Evolutionary conservation across 176 grass and related monocot genomes (phyloP), one percentile per base, ranked within the genome.

Genomic region (Paspalum vaginatum): DNA sequence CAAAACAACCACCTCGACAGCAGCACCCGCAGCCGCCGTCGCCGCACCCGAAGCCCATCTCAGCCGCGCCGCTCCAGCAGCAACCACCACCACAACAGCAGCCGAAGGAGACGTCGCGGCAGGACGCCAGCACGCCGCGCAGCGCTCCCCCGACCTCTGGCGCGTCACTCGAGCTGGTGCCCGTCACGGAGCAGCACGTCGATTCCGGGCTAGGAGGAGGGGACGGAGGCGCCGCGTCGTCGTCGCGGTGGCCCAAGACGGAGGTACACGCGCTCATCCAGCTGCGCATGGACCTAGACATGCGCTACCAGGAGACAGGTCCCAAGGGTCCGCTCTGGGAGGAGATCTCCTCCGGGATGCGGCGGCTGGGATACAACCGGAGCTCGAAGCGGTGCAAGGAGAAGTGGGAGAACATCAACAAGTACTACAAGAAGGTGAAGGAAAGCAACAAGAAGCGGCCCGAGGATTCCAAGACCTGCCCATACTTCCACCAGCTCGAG

Each of bases 321-420:
- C 88, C 95, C 14, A 98, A 94, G 66, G 95, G 95, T 10, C 90
- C 92, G 11, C 88, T 98, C 44, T 98, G 95, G 95, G 92, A 98
- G 86, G 92, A 98, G 1, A 98, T 98, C 62, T 95, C 95, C 0
- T 11, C 75, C 1, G 90, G 84, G 26, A 98, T 98, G 92, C 86
- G 88, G 78, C 81, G 75, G 64, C 71, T 98, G 59, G 95, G 95
- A 2, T 98, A 93, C 88, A 93, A 84, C 86, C 84, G 95, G 47
- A 95, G 84, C 68, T 83, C 95, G 0, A 98, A 98, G 84, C 87
- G 95, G 32, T 98, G 95, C 90, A 98, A 98, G 88, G 95, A 98
- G 86, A 98, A 98, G 81, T 98, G 95, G 95, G 95, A 98, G 79
- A 98, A 98, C 76, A 95, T 98, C 74, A 98, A 98, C 92, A 98